Base-by-base conservation (phyloP, 2,329 filamentous ascomycete genomes). In the Dothistroma pini region DNA sequence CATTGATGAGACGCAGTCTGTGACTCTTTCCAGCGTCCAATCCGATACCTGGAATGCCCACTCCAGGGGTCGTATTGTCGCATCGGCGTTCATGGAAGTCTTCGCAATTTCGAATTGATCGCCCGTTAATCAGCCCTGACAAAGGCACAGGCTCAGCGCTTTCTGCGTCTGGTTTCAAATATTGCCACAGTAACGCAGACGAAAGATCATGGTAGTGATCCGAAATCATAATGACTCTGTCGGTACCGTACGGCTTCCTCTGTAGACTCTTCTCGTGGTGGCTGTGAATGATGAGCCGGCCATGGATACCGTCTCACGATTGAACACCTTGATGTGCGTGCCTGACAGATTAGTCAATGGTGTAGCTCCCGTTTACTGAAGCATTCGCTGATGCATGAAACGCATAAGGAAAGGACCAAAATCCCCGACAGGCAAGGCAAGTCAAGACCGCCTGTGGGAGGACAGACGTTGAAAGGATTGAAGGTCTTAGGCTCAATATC, bases 201-300 rank as follows among this genome's bases (percentile, higher is more conserved):
- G 78, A 78, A 1, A 75, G 70, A 55, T 87, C 83, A 66, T 89
- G 86, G 64, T 90, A 90, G 72, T 88, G 84, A 65, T 90, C 88
- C 29, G 84, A 85, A 4, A 90, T 73, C 72, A 89, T 82, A 8
- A 90, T 67, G 0, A 88, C 77, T n/a, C 83, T 77, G 62, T 90
- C 88, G 5, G 77, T 72, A 11, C 77, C 78, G 61, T 80, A 80
- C 8, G 78, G 54, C 3, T 78, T 61, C 32, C 73, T 69, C 59
- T 79, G 77, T 32, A 76, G 44, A 16, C 66, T 74, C 11, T 81
- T 79, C 57, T 83, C 75, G 53, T 80, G 76, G 41, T 74, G 70
- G 22, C 65, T 79, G 64, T 87, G 84, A 14, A 89, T 75, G 19
- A 89, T 76, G 53, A 89, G 71, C 0, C 86, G 84, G 0, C 86